These are phyloP conservation scores for Suillus hirtellus DNA, from an alignment of 768 basidiomycete genomes.

Conservation along the genomic window DNA sequence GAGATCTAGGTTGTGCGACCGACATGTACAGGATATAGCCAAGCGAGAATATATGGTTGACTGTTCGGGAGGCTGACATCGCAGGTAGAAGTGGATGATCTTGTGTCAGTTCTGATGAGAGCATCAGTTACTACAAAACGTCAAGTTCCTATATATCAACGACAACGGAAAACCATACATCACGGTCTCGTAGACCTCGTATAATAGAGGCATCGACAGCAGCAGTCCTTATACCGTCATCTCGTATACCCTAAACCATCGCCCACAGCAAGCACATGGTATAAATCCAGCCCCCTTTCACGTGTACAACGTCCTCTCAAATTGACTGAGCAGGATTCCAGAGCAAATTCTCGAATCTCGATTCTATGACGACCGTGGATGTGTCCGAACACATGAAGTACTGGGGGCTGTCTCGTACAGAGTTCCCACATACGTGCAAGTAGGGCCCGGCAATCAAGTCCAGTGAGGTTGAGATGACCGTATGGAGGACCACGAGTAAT, in stretches of 20 bases:
- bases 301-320: background rate
- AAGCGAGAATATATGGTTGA: too few relatives aligned
- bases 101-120: too few relatives aligned
- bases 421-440: constrained; percentile 29
- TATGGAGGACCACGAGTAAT: constrained; percentile 44
- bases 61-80: too few relatives aligned
- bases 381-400: constrained; percentile 43
- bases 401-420: constrained; percentile 29
- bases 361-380: constrained; percentile 36
- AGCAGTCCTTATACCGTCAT: background rate
- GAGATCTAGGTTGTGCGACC: too few relatives aligned
- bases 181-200: background rate
- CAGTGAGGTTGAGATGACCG: constrained; percentile 23
- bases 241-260: background rate
- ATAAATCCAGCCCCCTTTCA: background rate
- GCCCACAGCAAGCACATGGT: background rate
- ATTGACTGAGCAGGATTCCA: background rate
- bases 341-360: constrained; percentile 10
- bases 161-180: background rate
- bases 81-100: too few relatives aligned
- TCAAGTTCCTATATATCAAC: background rate
- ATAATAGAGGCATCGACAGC: background rate
- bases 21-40: too few relatives aligned
- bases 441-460: constrained; percentile 31
- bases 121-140: too few relatives aligned